Base-by-base conservation (phyloP, 2,329 filamentous ascomycete genomes). In the Botrytis porri region DNA sequence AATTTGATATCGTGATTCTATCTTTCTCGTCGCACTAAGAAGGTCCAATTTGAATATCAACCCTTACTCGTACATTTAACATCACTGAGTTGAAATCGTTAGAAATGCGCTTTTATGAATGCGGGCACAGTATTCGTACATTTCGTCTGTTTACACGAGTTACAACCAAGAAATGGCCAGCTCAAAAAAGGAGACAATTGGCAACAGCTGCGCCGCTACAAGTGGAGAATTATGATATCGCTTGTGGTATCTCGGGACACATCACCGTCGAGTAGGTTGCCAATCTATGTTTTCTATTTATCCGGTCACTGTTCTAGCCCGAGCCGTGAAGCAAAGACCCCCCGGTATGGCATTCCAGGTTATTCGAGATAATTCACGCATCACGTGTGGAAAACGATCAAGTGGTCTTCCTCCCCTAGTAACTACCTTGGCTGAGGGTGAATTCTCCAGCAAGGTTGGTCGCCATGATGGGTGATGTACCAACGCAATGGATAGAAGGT, bases 241-340 rank as follows among this genome's bases (percentile, higher is more conserved):
- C 64, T 39, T 79, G 76, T 75, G 79, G 78, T 41, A 77, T 76
- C 51, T 75, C 78, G 32, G 78, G 79, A 16, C 69, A 70, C 29
- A 76, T 80, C 60, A 77, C 75, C 54, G 72, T 80, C 14, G 78
- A 80, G 79, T 80, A 75, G 67, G 79, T 77, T 45, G 39, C 0
- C 20, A 57, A 45, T 37, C n/a, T 45, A 54, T 37, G 8, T 64
- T 73, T 70, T 48, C 18, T 43, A 61, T 61, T 60, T 57, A 67
- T 66, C 60, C 43, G n/a, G 10, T 7, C 20, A 57, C 45, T 32
- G 45, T 41, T 66, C 39, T 25, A 35, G 48, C 45, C 43, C 6
- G 16, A 43, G 20, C 32, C 43, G 29, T 32, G n/a, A 14, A 39
- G 45, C 37, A 37, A 20, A 16, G 20, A 65, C 22, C 43, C 43